Conservation (phyloP, 2,329 filamentous ascomycete species). For the Elsinoe perseae region DNA sequence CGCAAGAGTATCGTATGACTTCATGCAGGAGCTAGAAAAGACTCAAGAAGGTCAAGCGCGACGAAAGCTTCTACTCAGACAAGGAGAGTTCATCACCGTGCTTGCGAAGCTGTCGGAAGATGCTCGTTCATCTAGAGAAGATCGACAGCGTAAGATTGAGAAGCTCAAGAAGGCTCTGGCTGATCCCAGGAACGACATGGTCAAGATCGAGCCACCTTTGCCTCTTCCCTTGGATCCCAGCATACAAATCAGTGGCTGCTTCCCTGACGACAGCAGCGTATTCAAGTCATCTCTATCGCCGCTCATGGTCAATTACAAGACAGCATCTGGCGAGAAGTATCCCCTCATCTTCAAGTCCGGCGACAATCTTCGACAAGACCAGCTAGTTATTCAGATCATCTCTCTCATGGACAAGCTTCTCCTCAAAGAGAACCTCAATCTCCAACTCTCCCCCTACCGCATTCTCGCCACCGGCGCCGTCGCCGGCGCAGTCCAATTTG, state of each 20-base stretch:
- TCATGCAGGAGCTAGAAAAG: slow-evolving; percentile 79
- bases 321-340: slow-evolving; percentile 67
- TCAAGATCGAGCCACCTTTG: slow-evolving; percentile 74
- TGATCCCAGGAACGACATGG: slow-evolving; percentile 83
- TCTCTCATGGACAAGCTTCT: slow-evolving; percentile 94
- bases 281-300: slow-evolving; percentile 94
- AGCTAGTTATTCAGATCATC: slow-evolving; percentile 95
- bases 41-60: slow-evolving; percentile 62
- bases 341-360: slow-evolving; percentile 96
- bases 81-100: slow-evolving; percentile 82
- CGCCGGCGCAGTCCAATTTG: slow-evolving; percentile 87
- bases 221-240: slow-evolving; percentile 83
- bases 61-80: slow-evolving; percentile 68
- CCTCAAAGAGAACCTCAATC: slow-evolving; percentile 89
- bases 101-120: slow-evolving; percentile 84
- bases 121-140: slow-evolving; percentile 70
- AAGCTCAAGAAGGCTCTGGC: slow-evolving; percentile 74
- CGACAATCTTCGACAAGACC: slow-evolving; percentile 92
- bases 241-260: slow-evolving; percentile 68
- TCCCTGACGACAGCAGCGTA: slow-evolving; percentile 77
- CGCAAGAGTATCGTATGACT: slow-evolving; percentile 88
- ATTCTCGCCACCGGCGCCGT: slow-evolving; percentile 87
- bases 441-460: slow-evolving; percentile 91
- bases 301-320: slow-evolving; percentile 85
- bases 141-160: slow-evolving; percentile 72